phyloP scores from a whole-genome alignment of 129 eudicot species.

The Pittosporum tobira region DNA sequence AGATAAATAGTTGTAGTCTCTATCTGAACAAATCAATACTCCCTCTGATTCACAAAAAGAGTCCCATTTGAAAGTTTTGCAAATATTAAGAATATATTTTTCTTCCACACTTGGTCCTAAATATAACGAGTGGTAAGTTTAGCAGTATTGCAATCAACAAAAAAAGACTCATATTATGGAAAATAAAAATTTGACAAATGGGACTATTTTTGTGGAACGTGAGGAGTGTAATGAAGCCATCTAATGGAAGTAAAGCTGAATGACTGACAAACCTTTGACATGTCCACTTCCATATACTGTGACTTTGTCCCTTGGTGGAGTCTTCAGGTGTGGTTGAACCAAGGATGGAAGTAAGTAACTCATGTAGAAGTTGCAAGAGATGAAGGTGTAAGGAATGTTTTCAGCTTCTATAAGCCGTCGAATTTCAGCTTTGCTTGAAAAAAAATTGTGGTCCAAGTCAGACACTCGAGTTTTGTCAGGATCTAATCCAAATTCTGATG shows the following conservation, averaged over 20 bases:
- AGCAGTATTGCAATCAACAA: no score
- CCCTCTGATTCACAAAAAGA: no score
- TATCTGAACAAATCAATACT: background rate
- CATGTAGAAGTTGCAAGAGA: conserved; percentile 70
- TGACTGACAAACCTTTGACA: conserved; percentile 49
- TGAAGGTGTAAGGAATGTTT: conserved; percentile 64
- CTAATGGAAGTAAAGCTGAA: background rate
- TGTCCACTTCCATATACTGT: conserved; percentile 73
- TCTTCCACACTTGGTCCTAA: no score
- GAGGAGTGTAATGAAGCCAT: background rate
- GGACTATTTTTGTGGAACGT: no score
- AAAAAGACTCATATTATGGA: no score
- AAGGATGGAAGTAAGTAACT: conserved; percentile 78
- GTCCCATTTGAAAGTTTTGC: no score
- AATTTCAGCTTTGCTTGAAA: conserved; percentile 68
- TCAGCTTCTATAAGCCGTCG: conserved; percentile 70
- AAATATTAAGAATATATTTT: no score
- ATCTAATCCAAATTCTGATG: conserved; percentile 90
- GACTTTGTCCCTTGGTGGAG: conserved; percentile 76
- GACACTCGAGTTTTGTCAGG: conserved; percentile 61
- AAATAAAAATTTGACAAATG: no score
- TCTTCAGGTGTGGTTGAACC: conserved; percentile 60
- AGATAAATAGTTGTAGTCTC: background rate
- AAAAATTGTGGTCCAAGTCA: conserved; percentile 59
- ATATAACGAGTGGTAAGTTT: no score